Conservation (phyloP, 2,329 filamentous ascomycete species). For the Penicillium psychrosexuale region DNA sequence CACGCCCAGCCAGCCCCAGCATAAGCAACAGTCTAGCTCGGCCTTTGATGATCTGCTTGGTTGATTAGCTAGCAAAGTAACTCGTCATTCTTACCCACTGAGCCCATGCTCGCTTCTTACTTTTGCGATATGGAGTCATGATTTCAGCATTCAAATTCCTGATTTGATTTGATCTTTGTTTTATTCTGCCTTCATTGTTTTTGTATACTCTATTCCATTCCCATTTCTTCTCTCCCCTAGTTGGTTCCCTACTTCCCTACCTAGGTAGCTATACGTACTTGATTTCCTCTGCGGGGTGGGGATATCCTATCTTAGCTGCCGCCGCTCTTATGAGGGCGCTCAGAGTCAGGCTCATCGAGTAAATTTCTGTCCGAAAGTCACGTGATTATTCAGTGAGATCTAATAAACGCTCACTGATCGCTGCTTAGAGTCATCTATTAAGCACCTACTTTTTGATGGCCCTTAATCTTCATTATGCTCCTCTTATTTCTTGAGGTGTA, state of each 20-base stretch:
- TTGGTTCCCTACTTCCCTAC: not conserved
- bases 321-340: too few species aligned
- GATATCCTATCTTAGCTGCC: too few species aligned
- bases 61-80: constrained; percentile 17
- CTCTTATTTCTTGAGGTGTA: too few species aligned
- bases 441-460: too few species aligned
- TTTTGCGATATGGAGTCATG: constrained; percentile 4
- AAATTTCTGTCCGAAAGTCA: too few species aligned
- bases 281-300: too few species aligned
- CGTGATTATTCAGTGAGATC: too few species aligned
- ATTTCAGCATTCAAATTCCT: constrained; percentile 7
- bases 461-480: too few species aligned
- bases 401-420: too few species aligned
- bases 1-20: constrained; percentile 43
- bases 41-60: constrained; percentile 43
- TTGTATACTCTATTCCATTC: not conserved
- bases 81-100: not conserved
- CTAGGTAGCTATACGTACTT: not conserved
- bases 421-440: too few species aligned
- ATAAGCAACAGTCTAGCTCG: constrained; percentile 28
- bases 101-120: not conserved
- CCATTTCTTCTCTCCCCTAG: not conserved
- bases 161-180: not conserved
- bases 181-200: not conserved
- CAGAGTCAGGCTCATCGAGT: too few species aligned